Base-by-base conservation (phyloP, 179 eudicot species). In the Beta lomatogona region DNA sequence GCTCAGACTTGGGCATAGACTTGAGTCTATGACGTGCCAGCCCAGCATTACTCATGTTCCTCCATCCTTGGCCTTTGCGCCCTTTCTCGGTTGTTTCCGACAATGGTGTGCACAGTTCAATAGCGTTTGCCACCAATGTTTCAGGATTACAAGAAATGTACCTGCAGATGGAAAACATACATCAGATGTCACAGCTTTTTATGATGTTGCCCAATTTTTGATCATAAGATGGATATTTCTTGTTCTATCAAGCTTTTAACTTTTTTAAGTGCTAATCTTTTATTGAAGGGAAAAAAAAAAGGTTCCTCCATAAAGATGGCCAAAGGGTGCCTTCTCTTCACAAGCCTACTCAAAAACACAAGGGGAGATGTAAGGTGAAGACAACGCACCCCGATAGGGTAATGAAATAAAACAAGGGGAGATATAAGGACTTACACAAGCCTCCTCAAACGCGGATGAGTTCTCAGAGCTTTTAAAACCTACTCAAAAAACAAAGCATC, bases 71-170 rank as follows among this genome's bases (percentile, higher is more conserved):
- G 67, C 88, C 88, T 83, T 85, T 90, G 80, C 86, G 82, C 71
- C 91, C 92, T 83, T 88, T 89, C 82, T 91, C 97, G 5, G 79
- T 81, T 64, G 83, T 87, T 54, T 90, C 96, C 14, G 86, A 74
- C 12, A 92, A 92, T 4, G 99, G 99, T 48, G 99, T 90, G 91
- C 99, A 95, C 50, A 95, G 89, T 86, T 95, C 99, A 65, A 95
- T 95, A 16, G 99, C 97, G 83, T 95, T 95, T 58, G 98, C 98
- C 84, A 95, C 93, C 82, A 95, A 86, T 72, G 92, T 95, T 67
- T 94, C 99, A 2, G 98, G 98, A 87, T 95, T 95, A 83, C 99
- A 95, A 48, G 99, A 95, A 68, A 95, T 95, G 85, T 94, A 95
- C 58, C 99, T 95, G 92, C 77, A 83, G 59, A 74, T 25, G 22